Percentiles rank a stretch among this genome's conserved stretches.
These are phyloP conservation scores for Suhomyces emberorum DNA, from an alignment of 805 yeast genomes.

Conservation along the genomic window DNA sequence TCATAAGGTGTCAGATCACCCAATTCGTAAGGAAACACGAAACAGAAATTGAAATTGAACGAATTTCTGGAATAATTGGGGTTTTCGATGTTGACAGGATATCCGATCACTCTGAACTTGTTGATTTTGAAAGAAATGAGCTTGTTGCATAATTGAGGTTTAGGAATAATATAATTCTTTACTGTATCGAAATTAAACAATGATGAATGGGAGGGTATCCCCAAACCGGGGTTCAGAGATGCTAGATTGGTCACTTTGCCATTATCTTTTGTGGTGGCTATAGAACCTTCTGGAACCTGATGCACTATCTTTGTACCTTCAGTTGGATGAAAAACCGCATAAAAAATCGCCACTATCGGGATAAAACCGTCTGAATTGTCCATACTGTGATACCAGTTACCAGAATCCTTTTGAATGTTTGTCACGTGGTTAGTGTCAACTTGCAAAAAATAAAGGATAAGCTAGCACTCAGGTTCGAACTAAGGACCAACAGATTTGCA, in stretches of 20 bases:
- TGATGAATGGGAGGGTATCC: constrained; percentile 1
- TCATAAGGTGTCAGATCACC: constrained; percentile 85
- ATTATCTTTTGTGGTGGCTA: constrained; percentile 32
- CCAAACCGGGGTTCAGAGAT: not conserved
- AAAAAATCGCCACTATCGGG: constrained; percentile 86
- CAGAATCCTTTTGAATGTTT: no score
- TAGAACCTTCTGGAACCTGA: constrained; percentile 82
- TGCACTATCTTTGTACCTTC: constrained; percentile 91
- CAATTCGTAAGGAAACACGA: constrained; percentile 74
- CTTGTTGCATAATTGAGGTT: constrained; percentile 83
- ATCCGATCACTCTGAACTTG: constrained; percentile 73
- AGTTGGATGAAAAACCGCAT: constrained; percentile 90
- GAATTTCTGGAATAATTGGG: constrained; percentile 82
- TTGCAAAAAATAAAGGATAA: constrained; percentile 32
- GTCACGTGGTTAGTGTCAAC: not conserved
- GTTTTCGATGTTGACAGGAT: constrained; percentile 80
- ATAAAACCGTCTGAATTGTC: constrained; percentile 61
- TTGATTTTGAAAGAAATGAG: constrained; percentile 71
- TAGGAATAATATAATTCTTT: constrained; percentile 90
- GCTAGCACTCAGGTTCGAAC: constrained; percentile 95
- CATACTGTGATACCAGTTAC: no score
- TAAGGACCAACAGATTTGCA: constrained; percentile 98
- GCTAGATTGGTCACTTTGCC: not conserved
- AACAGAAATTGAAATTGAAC: constrained; percentile 88
- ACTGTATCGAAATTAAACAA: constrained; percentile 79